Base-by-base conservation (phyloP, 306 rosid genomes). In the Ormosia emarginata region DNA sequence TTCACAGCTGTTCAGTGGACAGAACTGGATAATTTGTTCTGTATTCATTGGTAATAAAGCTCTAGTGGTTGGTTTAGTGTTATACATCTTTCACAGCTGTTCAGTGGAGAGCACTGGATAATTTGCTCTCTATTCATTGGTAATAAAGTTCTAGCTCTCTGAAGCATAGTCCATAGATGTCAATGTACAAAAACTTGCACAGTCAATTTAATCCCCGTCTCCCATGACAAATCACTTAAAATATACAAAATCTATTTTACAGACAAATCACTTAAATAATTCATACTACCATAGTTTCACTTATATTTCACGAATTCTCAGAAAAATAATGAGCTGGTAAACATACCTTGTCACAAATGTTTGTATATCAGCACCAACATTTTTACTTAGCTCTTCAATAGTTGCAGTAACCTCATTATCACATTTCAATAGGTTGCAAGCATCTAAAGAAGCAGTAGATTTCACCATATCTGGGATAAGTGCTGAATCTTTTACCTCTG, bases 351-450 rank as follows among this genome's bases (percentile, higher is more conserved):
- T 17, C 52, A 72, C 10, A 43, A 73, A 34, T 36, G 34, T 40
- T 61, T 52, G 70, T 39, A 85, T 80, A 46, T 89, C 83, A 71
- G 66, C 62, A 64, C 97, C 91, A 8, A 90, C 44, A 58, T 61
- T 64, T 80, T 80, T 57, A 83, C 79, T 86, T 62, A 90, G 59
- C 83, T 90, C 89, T 67, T 94, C 95, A 71, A 81, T 34, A 44
- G 82, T 80, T 86, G 78, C 69, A 63, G 79, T 33, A 67, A 83
- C 67, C 57, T 80, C 88, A 46, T 79, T 57, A 65, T 50, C 78
- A 72, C 84, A 75, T 39, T 89, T 86, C 56, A 91, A 76, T 68
- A 93, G 72, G 84, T 86, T 90, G 89, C 89, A 88, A 32, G 81
- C 71, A 76, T 91, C 87, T 58, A 87, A 72, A 41, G 85, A 24